Evolutionary conservation across 495 filamentous ascomycete species (phyloP), one percentile per base, ranked within the genome.

Genomic region (Talaromyces stipitatus): DNA sequence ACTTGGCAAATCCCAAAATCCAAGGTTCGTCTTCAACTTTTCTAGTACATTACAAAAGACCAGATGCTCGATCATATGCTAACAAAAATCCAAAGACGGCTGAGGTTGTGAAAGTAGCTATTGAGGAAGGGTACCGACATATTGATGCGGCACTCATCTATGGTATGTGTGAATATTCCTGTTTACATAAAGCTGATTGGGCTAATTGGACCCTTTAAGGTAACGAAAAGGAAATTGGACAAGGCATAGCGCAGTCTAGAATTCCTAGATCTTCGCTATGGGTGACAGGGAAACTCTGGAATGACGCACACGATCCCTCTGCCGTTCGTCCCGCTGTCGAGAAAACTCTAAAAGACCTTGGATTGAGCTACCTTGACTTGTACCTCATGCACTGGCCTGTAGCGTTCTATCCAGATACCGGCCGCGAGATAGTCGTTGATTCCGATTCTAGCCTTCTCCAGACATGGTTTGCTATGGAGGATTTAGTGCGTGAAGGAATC

Each of bases 301-400:
- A 80, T 62, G 73, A 76, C n/a, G 71, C 77, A 58, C 81, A 86
- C 61, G 75, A 77, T 33, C 71, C 76, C 2, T 69, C 76, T 24
- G 76, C 75, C 20, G 82, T 79, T 10, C 68, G 65, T 55, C 67
- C 64, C 3, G 79, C 82, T 29, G 62, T 77, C 61, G 71, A 78
- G 46, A 73, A 75, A 63, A 80, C 82, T 26, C 67, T 85, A 14
- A 63, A 65, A 23, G 79, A 82, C 60, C 78, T 83, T 16, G 76
- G 71, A n/a, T 56, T 82, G 10, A 76, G 78, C 43, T 85, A 85
- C 62, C 66, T 86, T 54, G 83, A 85, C 62, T 74, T 85, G 8
- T 85, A 78, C 62, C 68, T 83, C 46, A 84, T 87, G 62, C 83
- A 86, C 66, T 85, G 73, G 72, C 78, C 75, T 14, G 66, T 68